These are phyloP conservation scores for Gymnopilus junonius DNA, from an alignment of 768 basidiomycete species.

Conservation along the genomic window DNA sequence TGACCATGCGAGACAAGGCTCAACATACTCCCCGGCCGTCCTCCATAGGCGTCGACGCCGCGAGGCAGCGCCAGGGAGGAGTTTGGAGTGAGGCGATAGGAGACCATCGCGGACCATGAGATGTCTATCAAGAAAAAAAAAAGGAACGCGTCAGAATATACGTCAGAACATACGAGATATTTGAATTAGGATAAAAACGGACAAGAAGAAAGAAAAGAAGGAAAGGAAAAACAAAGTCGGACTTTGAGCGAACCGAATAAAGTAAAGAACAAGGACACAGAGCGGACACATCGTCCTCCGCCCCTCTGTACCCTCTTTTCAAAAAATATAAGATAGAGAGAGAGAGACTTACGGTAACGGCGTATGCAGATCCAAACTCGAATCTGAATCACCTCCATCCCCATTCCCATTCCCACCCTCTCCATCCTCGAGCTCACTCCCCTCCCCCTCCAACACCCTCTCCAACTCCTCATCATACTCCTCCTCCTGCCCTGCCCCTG, in stretches of 20 bases:
- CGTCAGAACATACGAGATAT: neutral
- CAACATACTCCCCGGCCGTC: constrained; percentile 39
- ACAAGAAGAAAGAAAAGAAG: neutral
- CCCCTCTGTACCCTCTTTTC: no score
- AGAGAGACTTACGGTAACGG: constrained; percentile 61
- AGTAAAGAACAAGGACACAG: neutral
- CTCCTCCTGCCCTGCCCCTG: constrained; percentile 4
- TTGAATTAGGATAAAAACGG: no score
- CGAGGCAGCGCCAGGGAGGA: constrained; percentile 45
- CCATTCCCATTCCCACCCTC: constrained; percentile 17
- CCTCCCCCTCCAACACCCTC: constrained; percentile 21
- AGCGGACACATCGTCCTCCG: neutral
- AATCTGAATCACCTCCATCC: constrained; percentile 58
- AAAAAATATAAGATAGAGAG: constrained; percentile 14
- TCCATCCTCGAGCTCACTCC: constrained; percentile 13
- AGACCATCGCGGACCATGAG: constrained; percentile 71
- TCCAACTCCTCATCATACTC: constrained; percentile 20
- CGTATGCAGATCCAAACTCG: constrained; percentile 70
- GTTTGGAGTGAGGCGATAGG: constrained; percentile 67
- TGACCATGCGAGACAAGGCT: constrained; percentile 39
- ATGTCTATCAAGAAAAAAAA: constrained; percentile 41
- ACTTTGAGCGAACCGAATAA: neutral
- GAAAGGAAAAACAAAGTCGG: neutral
- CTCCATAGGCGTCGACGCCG: constrained; percentile 24
- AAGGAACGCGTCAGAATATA: neutral